Evolutionary conservation across 768 basidiomycete species (phyloP), one percentile per base, ranked within the genome.

Genomic region (Galerina marginata): DNA sequence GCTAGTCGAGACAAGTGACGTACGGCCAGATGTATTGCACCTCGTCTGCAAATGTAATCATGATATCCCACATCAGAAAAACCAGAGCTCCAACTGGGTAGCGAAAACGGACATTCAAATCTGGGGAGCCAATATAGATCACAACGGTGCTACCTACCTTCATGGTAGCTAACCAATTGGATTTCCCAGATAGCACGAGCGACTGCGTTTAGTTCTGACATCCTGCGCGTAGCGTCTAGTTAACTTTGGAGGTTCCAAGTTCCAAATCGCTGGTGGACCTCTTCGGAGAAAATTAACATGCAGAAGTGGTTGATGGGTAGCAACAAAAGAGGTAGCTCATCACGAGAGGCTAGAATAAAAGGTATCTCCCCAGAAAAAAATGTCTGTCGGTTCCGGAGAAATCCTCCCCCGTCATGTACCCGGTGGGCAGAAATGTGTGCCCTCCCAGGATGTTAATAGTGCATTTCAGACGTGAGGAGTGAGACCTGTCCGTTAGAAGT

Each of bases 21-120:
- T 58, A 67, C 63, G 66, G 62, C 67, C 67, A 65, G 52, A 66
- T 65, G 39, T 68, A 65, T 23, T 53, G 39, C 43, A 66, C 58
- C 50, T 68, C 67, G 33, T 68, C 67, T 26, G 42, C 52, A 45
- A 60, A 66, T 0, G 64, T 68, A 50, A 68, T 59, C 10, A 64
- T 51, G 14, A 46, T 62, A 33, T 68, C 67, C 67, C 67, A 68
- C 12, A 68, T 36, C 49, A 68, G 56, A 58, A 65, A 66, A 47
- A 61, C 60, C 36, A 69, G 56, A 16, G 64, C 63, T 29, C 58
- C 56, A 39, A 69, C 67, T 64, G 50, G 9, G 45, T 39, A n/a
- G 36, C 20, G 26, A 9, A 23, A 25, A 9, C 11, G 20, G 14
- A 25, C 39, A 33, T 26, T 38, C 39, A 37, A 20, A 2, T 10